These are phyloP conservation scores for Vitis hybrid DNA, from an alignment of 177 flowering plant genomes.

Conservation along the genomic window DNA sequence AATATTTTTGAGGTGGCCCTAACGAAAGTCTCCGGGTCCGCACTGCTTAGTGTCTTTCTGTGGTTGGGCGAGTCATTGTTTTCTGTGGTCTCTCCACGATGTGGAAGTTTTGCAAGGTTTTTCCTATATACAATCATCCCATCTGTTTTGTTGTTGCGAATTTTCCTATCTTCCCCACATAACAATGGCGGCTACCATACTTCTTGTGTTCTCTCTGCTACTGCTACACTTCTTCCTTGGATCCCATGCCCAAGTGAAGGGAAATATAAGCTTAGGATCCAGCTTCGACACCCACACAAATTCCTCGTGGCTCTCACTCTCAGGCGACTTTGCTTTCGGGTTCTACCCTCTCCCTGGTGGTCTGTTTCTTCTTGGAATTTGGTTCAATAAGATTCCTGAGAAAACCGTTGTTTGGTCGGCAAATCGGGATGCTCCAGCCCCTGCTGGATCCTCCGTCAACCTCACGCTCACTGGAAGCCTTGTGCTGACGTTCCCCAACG, in stretches of 20 bases:
- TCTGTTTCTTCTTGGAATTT: conserved; percentile 7
- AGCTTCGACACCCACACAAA: conserved; percentile 8
- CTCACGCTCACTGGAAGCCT: neutral
- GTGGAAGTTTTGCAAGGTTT: too few relatives aligned
- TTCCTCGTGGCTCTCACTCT: conserved; percentile 3
- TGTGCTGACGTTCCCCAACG: neutral
- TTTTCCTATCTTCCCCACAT: too few relatives aligned
- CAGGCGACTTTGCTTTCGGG: conserved; percentile 13
- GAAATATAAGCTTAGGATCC: neutral
- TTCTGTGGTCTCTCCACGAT: too few relatives aligned
- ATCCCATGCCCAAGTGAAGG: neutral
- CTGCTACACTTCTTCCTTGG: neutral
- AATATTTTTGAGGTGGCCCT: too few relatives aligned
- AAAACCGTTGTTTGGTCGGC: conserved; percentile 3
- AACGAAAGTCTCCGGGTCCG: too few relatives aligned
- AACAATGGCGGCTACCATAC: neutral
- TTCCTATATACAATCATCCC: too few relatives aligned
- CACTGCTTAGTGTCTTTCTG: too few relatives aligned
- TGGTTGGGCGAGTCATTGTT: too few relatives aligned
- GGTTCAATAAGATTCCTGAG: conserved; percentile 2
- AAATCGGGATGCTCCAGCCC: conserved; percentile 7
- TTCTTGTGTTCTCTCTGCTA: neutral
- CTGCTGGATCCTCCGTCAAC: conserved; percentile 4
- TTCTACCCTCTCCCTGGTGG: neutral
- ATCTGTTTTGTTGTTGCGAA: neutral